A percentile compares a stretch with the other conserved stretches of the same genome.
Evolutionary conservation across 2,329 filamentous ascomycete genomes (phyloP).

Genomic region (Ceratocystis albifundus): DNA sequence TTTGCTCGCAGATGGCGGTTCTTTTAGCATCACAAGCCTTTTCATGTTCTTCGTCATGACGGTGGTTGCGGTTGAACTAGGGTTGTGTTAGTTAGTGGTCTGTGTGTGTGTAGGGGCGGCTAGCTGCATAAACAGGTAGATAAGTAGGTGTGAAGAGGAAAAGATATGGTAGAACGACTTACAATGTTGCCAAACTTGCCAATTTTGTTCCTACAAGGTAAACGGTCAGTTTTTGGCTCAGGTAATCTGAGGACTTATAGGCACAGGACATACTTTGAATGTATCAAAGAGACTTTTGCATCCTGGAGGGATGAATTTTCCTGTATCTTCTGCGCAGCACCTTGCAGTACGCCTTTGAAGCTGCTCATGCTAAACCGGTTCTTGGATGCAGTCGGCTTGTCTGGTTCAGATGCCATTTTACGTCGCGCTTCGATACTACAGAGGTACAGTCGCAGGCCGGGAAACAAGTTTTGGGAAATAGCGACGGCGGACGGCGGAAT

Average conservation of each 20-base stretch:
- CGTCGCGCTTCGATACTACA: background rate
- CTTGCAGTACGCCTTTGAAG: slow-evolving; percentile 17
- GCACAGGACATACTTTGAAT: slow-evolving; percentile 42
- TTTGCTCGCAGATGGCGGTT: slow-evolving; percentile 53
- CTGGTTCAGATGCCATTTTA: slow-evolving; percentile 14
- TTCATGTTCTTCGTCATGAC: slow-evolving; percentile 90
- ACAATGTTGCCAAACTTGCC: slow-evolving; percentile 54
- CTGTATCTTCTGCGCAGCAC: slow-evolving; percentile 17
- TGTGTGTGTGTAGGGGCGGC: background rate
- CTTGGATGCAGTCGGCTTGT: slow-evolving; percentile 14
- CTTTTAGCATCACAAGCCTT: slow-evolving; percentile 72
- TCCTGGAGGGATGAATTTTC: slow-evolving; percentile 20
- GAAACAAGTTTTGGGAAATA: background rate
- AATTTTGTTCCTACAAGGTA: slow-evolving; percentile 38
- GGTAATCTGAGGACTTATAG: background rate
- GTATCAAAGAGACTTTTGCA: slow-evolving; percentile 42
- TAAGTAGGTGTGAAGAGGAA: too few species aligned
- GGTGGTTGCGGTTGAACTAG: slow-evolving; percentile 72
- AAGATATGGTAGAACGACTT: slow-evolving; percentile 25
- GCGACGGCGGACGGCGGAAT: background rate
- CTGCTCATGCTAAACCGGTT: slow-evolving; percentile 22
- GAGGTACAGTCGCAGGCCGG: background rate
- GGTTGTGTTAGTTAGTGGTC: slow-evolving; percentile 6
- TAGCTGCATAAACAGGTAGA: background rate
- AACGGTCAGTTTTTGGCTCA: background rate